These are phyloP conservation scores for Cylindrotheca fusiformis DNA, from an alignment of 108 stramenopile species.

Conservation along the genomic window DNA sequence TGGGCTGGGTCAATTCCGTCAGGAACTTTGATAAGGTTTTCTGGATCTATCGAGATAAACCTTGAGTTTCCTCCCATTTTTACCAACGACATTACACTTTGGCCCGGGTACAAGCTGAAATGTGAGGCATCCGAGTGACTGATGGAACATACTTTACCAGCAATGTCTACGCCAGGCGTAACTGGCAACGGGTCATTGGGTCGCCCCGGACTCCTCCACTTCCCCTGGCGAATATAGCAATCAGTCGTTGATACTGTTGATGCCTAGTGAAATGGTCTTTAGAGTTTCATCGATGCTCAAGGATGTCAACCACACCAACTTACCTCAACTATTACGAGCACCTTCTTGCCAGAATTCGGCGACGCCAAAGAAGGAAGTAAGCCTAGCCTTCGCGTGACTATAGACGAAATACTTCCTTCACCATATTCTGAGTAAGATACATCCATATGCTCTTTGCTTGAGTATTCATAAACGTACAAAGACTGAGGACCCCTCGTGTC, in stretches of 20 bases:
- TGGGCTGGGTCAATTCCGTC: slow-evolving; percentile 40
- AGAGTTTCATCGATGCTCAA: background rate
- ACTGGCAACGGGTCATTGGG: slow-evolving; percentile 6
- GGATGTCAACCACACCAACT: background rate
- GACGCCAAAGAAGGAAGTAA: no score
- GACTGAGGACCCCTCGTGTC: slow-evolving; percentile 29
- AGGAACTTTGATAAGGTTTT: slow-evolving; percentile 58
- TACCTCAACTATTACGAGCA: slow-evolving; percentile 44
- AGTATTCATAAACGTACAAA: slow-evolving; percentile 41
- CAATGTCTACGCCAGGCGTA: slow-evolving; percentile 51
- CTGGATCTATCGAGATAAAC: slow-evolving; percentile 48
- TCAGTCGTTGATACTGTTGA: slow-evolving; percentile 53
- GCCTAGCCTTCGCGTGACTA: no score
- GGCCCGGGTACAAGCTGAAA: slow-evolving; percentile 31
- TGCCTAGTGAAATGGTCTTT: slow-evolving; percentile 25
- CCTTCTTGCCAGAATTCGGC: background rate
- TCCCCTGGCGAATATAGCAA: slow-evolving; percentile 49
- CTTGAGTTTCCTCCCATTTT: slow-evolving; percentile 70
- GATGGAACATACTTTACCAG: slow-evolving; percentile 44
- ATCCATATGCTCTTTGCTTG: slow-evolving; percentile 28
- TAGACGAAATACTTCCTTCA: no score
- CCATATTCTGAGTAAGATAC: slow-evolving; percentile 25
- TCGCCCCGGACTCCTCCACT: slow-evolving; percentile 25
- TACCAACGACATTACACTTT: slow-evolving; percentile 56
- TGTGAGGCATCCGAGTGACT: background rate